Evolutionary conservation across 108 stramenopile genomes (phyloP).

Genomic region (Conticribra weissflogii): DNA sequence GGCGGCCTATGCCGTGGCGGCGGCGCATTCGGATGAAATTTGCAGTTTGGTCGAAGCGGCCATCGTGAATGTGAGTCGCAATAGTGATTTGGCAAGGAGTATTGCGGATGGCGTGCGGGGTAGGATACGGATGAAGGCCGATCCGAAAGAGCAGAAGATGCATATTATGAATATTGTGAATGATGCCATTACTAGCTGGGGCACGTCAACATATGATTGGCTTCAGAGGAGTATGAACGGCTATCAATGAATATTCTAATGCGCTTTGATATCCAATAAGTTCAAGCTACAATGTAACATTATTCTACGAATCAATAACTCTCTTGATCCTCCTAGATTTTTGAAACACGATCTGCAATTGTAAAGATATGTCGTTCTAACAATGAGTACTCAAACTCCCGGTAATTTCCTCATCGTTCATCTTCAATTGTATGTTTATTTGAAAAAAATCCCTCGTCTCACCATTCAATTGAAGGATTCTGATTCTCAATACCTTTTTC

Average conservation of each 20-base stretch:
- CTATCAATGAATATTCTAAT: constrained; percentile 62
- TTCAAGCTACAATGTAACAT: not conserved
- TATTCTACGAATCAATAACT: not conserved
- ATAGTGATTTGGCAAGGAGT: constrained; percentile 58
- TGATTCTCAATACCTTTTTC: not conserved
- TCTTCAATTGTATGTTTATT: too few species aligned
- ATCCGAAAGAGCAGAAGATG: constrained; percentile 69
- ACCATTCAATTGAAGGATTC: not conserved
- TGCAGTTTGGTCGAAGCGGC: constrained; percentile 77
- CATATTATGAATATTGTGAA: constrained; percentile 87
- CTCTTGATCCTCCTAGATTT: too few species aligned
- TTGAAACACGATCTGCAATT: too few species aligned
- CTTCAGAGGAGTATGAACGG: constrained; percentile 92
- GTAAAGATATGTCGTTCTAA: too few species aligned
- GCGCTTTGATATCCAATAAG: not conserved
- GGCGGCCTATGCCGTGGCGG: constrained; percentile 76
- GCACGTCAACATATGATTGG: constrained; percentile 89
- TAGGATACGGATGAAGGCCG: constrained; percentile 77
- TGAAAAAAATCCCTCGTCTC: not conserved
- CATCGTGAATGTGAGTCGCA: constrained; percentile 73
- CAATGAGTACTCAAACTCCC: too few species aligned
- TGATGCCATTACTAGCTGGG: constrained; percentile 84
- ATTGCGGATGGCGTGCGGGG: constrained; percentile 73
- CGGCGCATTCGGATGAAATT: constrained; percentile 80
- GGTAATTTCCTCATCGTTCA: too few species aligned